Evolutionary conservation across 352 stramenopile genomes (phyloP), one percentile per base, ranked within the genome.

Genomic region (Pythium aquatile): DNA sequence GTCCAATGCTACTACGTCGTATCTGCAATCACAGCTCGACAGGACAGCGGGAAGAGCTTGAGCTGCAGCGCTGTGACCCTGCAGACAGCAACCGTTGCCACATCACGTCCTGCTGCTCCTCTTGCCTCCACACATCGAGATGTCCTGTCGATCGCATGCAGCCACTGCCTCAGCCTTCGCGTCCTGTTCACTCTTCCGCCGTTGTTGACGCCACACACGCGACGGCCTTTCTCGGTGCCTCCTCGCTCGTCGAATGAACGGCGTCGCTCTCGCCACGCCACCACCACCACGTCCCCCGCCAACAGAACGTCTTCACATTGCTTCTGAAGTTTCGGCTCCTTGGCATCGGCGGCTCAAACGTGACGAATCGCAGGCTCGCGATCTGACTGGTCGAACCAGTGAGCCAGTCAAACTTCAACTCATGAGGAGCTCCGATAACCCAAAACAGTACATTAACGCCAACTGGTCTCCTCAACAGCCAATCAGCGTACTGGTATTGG

Each of bases 361-460:
- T 51, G 44, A 51, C 44, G 44, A 51, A 28, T 26, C 4, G 44
- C 44, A 51, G 44, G 2, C 17, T 5, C 16, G 44, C 44, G 44
- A 51, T 51, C 17, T 51, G 44, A 51, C 44, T 51, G 44, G 44
- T 51, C n/a, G 44, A 30, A 6, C 44, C 44, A 29, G 5, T 47
- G 39, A 51, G 44, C 44, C 44, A 51, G 44, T 51, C 44, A 29
- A 51, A 51, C 44, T 51, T 51, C 44, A 51, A 51, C 44, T 51
- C n/a, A 30, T 9, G n/a, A 51, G 10, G 44, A 51, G 44, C 44
- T 51, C 39, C 29, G 5, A 2, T 14, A 51, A 30, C n/a, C 44
- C 10, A 51, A 51, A 51, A 10, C n/a, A 51, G 44, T 51, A 51
- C 44, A 30, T 11, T 30, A 30, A 7, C n/a, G 3, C n/a, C n/a